A percentile compares a stretch with the other conserved stretches of the same genome.
Conservation (phyloP, 352 stramenopile species). For the Phytophthora tentaculata region DNA sequence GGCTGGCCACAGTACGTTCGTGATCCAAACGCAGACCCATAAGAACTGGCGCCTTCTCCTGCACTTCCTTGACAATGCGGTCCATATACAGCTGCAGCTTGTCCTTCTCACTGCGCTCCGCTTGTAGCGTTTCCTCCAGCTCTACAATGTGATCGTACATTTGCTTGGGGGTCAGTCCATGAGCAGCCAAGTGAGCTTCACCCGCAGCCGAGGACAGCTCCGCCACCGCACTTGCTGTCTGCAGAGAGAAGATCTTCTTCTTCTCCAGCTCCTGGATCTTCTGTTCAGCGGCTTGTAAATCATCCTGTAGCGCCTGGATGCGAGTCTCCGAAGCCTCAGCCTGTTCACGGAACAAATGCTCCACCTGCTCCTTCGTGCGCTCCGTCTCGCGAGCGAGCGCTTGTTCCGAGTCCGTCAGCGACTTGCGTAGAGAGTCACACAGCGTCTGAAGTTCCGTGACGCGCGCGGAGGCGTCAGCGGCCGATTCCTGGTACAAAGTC, state of each 20-base stretch:
- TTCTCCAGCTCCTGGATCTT: constrained; percentile 65
- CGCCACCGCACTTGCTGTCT: constrained; percentile 56
- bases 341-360: constrained; percentile 82
- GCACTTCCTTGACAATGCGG: constrained; percentile 93
- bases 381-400: constrained; percentile 67
- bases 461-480: constrained; percentile 54
- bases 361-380: constrained; percentile 68
- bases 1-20: constrained; percentile 85
- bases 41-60: constrained; percentile 91
- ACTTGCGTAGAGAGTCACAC: constrained; percentile 63
- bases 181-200: constrained; percentile 66
- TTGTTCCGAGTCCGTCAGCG: constrained; percentile 66
- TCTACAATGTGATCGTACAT: constrained; percentile 91
- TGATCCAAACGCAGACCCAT: constrained; percentile 91
- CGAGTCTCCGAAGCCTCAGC: constrained; percentile 55
- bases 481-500: constrained; percentile 77
- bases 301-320: constrained; percentile 61
- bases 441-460: constrained; percentile 64
- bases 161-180: constrained; percentile 86
- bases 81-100: constrained; percentile 92
- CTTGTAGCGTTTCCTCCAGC: constrained; percentile 83
- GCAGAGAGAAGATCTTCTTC: constrained; percentile 65
- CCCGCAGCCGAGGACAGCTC: constrained; percentile 68
- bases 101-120: constrained; percentile 84
- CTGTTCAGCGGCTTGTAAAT: constrained; percentile 60